These are phyloP conservation scores for Melanopsichium pennsylvanicum DNA, from an alignment of 1,284 basidiomycete genomes.

Conservation along the genomic window DNA sequence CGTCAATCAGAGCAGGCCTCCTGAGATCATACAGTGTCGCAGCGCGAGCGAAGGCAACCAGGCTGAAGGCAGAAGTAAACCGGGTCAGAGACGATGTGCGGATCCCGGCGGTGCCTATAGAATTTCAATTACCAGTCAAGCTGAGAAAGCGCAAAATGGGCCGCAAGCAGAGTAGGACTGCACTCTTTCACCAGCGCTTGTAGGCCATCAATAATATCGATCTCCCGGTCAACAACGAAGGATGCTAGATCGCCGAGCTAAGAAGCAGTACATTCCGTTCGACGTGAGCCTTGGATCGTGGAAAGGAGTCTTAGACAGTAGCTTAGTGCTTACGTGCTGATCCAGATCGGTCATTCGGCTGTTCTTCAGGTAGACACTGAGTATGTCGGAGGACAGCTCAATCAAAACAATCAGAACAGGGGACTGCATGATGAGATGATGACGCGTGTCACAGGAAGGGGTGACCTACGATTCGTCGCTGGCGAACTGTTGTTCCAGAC, in stretches of 20 bases:
- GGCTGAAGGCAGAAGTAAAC: background rate
- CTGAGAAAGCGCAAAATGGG: constrained; percentile 21
- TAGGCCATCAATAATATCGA: constrained; percentile 34
- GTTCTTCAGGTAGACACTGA: constrained; percentile 45
- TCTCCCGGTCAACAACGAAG: constrained; percentile 41
- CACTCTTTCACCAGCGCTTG: constrained; percentile 12
- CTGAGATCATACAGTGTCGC: constrained; percentile 27
- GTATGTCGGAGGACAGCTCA: no score
- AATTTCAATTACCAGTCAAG: constrained; percentile 33
- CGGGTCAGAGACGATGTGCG: background rate
- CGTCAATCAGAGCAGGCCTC: constrained; percentile 20
- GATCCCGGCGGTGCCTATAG: no score
- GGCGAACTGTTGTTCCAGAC: constrained; percentile 26
- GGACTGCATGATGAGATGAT: no score
- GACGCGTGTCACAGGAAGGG: no score
- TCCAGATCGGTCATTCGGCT: constrained; percentile 26
- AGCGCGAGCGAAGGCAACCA: constrained; percentile 35
- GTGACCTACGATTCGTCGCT: constrained; percentile 22
- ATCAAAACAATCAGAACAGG: background rate
- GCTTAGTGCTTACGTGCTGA: constrained; percentile 11
- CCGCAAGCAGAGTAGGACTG: constrained; percentile 10
- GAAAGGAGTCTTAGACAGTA: background rate
- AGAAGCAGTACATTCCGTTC: no score
- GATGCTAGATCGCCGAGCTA: constrained; percentile 44
- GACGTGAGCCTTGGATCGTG: background rate